Evolutionary conservation across 257 asterid genomes (phyloP), one percentile per base, ranked within the genome.

Genomic region (Paulownia fortunei): DNA sequence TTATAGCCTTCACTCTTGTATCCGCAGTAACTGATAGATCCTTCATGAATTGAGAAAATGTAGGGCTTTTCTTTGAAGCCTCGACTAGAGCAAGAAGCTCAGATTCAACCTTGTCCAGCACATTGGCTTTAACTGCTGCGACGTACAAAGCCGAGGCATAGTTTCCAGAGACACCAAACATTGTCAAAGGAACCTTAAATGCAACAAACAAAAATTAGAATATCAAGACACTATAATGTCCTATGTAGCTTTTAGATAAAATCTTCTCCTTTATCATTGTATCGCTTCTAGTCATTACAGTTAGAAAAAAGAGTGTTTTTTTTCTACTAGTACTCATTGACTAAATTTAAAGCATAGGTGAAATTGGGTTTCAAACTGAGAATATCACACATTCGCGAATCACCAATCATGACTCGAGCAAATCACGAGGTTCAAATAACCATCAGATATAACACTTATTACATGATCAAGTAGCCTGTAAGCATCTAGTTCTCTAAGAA

Each of bases 71-170:
- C 86, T 90, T 90, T 71, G 97, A 70, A 67, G 99, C 97, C 88
- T 82, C 94, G 47, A 93, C 81, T 15, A 96, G 85, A 78, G 84
- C 82, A 79, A 72, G 81, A 73, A 96, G 82, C 90, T 96, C 98
- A 15, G 95, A 76, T 79, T 96, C 97, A 74, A 93, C 99, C 88
- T 88, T 90, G 60, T 96, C 98, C 86, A 96, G 83, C 44, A 73
- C 49, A 68, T 90, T 93, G 49, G 89, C 91, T 84, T 90, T 96
- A 75, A 92, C 98, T 11, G 97, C 91, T 70, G 95, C 84, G 24
- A 93, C 85, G 86, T 95, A 95, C 81, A 96, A 81, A 39, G 98
- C 97, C 0, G 98, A 85, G 59, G 98, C 97, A 85, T 96, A 96
- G 88, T 96, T 93, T 79, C 97, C 98, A 83, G 94, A 88, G 47